These are phyloP conservation scores for Camellia lanceoleosa DNA, from an alignment of 148 eudicot genomes.

Conservation along the genomic window DNA sequence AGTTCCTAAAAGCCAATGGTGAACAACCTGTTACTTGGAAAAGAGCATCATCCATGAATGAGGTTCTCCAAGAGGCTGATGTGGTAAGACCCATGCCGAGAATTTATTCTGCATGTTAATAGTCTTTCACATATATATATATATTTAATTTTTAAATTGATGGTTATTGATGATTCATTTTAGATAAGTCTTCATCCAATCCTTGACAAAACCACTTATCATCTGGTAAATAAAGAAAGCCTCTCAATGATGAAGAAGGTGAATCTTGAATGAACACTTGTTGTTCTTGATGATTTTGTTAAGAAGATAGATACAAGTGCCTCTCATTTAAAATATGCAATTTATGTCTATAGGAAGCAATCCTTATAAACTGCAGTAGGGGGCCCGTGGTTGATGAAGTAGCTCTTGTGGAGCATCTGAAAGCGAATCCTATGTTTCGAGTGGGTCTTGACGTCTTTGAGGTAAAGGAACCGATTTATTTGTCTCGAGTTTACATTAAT, in stretches of 20 bases:
- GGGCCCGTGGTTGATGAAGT: conserved; percentile 98
- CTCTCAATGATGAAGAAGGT: conserved; percentile 97
- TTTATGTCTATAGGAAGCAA: conserved; percentile 62
- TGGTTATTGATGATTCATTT: conserved; percentile 10
- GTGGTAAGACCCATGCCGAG: conserved; percentile 38
- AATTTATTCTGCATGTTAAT: background rate
- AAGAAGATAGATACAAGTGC: background rate
- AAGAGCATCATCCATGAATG: conserved; percentile 88
- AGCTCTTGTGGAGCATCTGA: conserved; percentile 94
- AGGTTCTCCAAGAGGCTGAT: conserved; percentile 90
- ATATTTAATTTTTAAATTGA: background rate
- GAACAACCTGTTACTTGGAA: conserved; percentile 96
- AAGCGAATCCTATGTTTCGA: conserved; percentile 92
- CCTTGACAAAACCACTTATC: conserved; percentile 93
- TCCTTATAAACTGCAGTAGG: conserved; percentile 90
- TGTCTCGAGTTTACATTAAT: background rate
- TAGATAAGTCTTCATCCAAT: conserved; percentile 96
- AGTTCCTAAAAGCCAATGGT: conserved; percentile 84
- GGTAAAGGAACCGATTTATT: conserved; percentile 34
- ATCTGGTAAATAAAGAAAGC: conserved; percentile 87
- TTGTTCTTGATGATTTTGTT: conserved; percentile 2
- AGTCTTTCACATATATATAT: background rate
- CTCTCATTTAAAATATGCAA: conserved; percentile 10
- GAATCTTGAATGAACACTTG: background rate
- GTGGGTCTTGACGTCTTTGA: conserved; percentile 99